Conservation (phyloP, 139 green algal genomes). For the Chara braunii region DNA sequence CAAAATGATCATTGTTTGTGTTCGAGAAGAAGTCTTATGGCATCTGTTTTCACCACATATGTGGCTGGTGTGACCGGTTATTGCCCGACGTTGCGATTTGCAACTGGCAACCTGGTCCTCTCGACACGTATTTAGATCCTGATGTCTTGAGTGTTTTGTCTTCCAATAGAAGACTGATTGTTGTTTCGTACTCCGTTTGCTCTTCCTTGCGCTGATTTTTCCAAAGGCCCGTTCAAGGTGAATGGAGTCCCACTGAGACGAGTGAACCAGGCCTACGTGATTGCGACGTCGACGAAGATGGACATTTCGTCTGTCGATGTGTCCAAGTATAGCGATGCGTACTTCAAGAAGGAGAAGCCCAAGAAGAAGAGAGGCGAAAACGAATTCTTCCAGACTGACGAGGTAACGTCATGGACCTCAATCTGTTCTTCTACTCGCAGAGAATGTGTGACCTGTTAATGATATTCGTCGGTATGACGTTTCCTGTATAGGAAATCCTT, state of each 20-base stretch:
- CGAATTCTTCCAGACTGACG: constrained; percentile 67
- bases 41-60: no score
- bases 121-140: no score
- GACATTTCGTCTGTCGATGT: constrained; percentile 54
- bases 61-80: no score
- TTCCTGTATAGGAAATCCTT: no score
- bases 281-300: constrained; percentile 93
- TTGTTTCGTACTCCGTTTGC: no score
- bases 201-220: no score
- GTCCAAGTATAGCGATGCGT: constrained; percentile 72
- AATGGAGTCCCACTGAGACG: constrained; percentile 92
- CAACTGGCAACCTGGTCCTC: no score
- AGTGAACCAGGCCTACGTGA: constrained; percentile 95
- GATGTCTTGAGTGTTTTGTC: no score
- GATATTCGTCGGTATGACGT: background rate
- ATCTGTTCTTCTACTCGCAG: background rate
- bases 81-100: no score
- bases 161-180: no score
- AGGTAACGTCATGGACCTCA: background rate
- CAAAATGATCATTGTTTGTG: no score
- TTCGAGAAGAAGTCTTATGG: no score
- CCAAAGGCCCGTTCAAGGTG: constrained; percentile 87
- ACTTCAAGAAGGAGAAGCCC: constrained; percentile 79
- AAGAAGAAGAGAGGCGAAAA: constrained; percentile 73
- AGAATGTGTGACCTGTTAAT: background rate